A percentile compares a stretch with the other conserved stretches of the same genome.
phyloP scores from a whole-genome alignment of 768 basidiomycete species.

The Tremella yokohamensis region DNA sequence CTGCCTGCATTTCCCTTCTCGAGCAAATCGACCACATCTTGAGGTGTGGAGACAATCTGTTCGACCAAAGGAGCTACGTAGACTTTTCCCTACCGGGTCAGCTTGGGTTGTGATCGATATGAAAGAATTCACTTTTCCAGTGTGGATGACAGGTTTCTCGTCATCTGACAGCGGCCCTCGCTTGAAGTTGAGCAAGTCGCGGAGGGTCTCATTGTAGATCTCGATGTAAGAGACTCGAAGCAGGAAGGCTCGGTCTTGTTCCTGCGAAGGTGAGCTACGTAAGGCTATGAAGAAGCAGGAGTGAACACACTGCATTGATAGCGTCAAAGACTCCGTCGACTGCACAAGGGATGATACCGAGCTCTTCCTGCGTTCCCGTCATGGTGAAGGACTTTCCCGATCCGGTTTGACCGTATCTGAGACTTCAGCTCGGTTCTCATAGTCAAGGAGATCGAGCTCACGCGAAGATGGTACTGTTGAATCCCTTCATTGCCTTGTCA shows the following conservation, averaged over 20 bases:
- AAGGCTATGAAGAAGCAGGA: too few relatives aligned
- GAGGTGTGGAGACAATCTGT: slow-evolving; percentile 68
- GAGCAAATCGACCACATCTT: slow-evolving; percentile 74
- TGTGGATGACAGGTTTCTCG: slow-evolving; percentile 46
- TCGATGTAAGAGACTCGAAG: slow-evolving; percentile 50
- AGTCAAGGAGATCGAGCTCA: slow-evolving; percentile 12
- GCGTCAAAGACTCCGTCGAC: slow-evolving; percentile 49
- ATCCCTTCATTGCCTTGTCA: slow-evolving; percentile 49
- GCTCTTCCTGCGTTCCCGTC: slow-evolving; percentile 40
- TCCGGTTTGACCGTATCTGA: slow-evolving; percentile 49
- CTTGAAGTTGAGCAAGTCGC: slow-evolving; percentile 45
- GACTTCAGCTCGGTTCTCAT: slow-evolving; percentile 7
- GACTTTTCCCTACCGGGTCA: slow-evolving; percentile 39
- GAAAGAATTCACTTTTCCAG: slow-evolving; percentile 35
- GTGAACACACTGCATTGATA: slow-evolving; percentile 42
- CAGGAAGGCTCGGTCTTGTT: slow-evolving; percentile 43
- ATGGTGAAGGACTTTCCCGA: slow-evolving; percentile 48
- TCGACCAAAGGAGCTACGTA: slow-evolving; percentile 57
- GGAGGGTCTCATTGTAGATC: slow-evolving; percentile 49
- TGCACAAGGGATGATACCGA: slow-evolving; percentile 49
- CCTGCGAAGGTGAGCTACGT: slow-evolving; percentile 29
- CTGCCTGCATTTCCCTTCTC: slow-evolving; percentile 53
- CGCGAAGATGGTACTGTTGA: slow-evolving; percentile 51
- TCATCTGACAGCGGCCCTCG: slow-evolving; percentile 39
- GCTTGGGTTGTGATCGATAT: background rate